Evolutionary conservation across 768 basidiomycete species (phyloP), one percentile per base, ranked within the genome.

Genomic region (Nidularia pulvinata): DNA sequence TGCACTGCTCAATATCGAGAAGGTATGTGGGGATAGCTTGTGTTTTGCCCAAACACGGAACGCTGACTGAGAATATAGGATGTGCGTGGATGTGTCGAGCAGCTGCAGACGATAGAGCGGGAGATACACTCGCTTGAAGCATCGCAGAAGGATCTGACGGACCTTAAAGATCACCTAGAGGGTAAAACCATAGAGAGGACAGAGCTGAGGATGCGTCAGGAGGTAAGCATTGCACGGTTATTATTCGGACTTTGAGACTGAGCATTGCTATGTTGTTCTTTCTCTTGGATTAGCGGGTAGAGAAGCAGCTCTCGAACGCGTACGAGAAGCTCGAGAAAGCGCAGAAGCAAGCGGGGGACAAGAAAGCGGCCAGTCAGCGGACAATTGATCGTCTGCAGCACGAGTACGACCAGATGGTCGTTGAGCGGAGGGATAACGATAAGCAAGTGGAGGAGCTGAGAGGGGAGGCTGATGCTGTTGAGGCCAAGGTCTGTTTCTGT

Each of bases 281-380:
- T n/a, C n/a, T n/a, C n/a, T n/a, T 47, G 11, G 43, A 35, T 11
- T 55, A 96, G 91, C 90, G 93, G 48, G 83, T 91, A n/a, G 75
- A 82, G 57, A 86, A 88, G 55, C 93, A 95, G 65, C 74, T 92
- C 9, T 70, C 76, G 6, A 93, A 95, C 65, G 94, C 94, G 4
- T 79, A 84, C 45, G 89, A 92, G 59, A 94, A 93, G 67, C 79
- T 94, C 7, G 84, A 88, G 52, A 83, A 91, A 30, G 88, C 89
- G 0, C 86, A 91, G 62, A 79, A 81, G 55, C 88, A 90, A 57
- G 86, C 87, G 5, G 89, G 91, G 66, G 93, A 95, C 53, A 90
- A 89, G 66, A 85, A 88, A 52, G 61, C 76, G 10, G 80, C 85
- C n/a, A 88, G 84, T 59, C 85, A 88, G 56, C 78, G 82, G 55